Percentiles rank a stretch among this genome's conserved stretches.
Conservation (phyloP, 139 green algal species). For the Bryopsis sp. region DNA sequence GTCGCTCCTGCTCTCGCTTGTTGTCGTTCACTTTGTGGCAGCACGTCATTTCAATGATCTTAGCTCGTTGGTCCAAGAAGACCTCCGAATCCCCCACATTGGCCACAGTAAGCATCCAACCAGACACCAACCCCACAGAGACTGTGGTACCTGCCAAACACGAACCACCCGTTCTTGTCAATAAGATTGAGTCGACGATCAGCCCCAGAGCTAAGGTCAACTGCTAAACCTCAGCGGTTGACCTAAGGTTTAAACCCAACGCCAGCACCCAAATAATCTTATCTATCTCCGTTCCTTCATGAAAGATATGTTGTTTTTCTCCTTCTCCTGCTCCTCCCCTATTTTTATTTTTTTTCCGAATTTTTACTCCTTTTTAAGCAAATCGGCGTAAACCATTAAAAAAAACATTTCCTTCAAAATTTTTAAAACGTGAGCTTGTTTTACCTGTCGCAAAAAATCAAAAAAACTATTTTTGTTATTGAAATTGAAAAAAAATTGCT, state of each 20-base stretch:
- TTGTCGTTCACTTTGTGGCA: conserved; percentile 18
- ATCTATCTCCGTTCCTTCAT: not conserved
- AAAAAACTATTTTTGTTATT: not conserved
- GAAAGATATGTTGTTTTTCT: not conserved
- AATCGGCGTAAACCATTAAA: too few relatives aligned
- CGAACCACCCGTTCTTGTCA: not conserved
- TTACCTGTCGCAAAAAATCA: too few relatives aligned
- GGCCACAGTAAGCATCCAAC: conserved; percentile 7
- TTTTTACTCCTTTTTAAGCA: too few relatives aligned
- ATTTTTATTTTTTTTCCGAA: not conserved
- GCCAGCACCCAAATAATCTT: not conserved
- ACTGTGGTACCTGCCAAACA: conserved; percentile 7
- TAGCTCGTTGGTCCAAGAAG: not conserved
- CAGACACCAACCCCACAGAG: conserved; percentile 6
- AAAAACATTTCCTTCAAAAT: too few relatives aligned
- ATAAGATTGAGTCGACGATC: not conserved
- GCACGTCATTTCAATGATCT: conserved; percentile 5
- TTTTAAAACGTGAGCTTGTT: too few relatives aligned
- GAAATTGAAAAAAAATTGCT: not conserved
- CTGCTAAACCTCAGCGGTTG: not conserved
- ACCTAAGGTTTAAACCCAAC: not conserved
- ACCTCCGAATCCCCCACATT: conserved; percentile 12
- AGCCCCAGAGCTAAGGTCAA: not conserved
- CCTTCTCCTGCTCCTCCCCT: not conserved
- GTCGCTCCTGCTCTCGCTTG: conserved; percentile 50